A percentile compares a stretch with the other conserved stretches of the same genome.
Evolutionary conservation across 306 rosid species (phyloP).

Genomic region (Begonia fuchsioides): DNA sequence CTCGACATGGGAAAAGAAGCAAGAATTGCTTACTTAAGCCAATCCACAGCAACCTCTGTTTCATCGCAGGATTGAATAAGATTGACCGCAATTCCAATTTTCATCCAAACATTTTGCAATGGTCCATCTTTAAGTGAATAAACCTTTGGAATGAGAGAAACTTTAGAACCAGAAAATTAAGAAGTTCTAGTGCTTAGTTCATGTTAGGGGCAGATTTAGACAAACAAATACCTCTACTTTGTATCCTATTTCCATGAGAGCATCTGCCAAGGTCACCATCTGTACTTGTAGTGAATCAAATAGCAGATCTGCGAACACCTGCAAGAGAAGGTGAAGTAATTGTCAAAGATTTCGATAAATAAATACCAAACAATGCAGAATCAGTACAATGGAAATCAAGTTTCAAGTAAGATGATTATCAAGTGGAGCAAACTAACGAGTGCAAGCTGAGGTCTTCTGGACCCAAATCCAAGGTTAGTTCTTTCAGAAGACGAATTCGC

Average conservation of each 20-base stretch:
- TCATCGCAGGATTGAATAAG: conserved; percentile 44
- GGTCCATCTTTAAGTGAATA: conserved; percentile 81
- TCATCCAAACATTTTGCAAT: conserved; percentile 47
- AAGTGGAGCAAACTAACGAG: conserved; percentile 37
- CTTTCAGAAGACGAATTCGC: conserved; percentile 23
- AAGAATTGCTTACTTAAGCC: conserved; percentile 61
- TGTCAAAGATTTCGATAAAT: no score
- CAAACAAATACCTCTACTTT: conserved; percentile 37
- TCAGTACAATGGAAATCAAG: no score
- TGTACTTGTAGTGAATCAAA: conserved; percentile 70
- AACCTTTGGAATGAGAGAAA: conserved; percentile 35
- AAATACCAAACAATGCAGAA: no score
- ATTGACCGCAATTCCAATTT: conserved; percentile 43
- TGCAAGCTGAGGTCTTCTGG: conserved; percentile 81
- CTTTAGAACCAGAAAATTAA: neutral
- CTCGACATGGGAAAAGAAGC: neutral
- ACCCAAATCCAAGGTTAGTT: conserved; percentile 35
- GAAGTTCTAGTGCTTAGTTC: neutral
- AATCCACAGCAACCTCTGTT: conserved; percentile 39
- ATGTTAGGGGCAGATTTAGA: neutral
- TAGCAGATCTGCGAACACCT: conserved; percentile 74
- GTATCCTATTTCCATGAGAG: conserved; percentile 73
- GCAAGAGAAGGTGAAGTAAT: conserved; percentile 6
- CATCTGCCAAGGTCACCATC: conserved; percentile 69
- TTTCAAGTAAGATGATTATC: neutral